Evolutionary conservation across 2,329 filamentous ascomycete species (phyloP).

Genomic region (Aspergillus glaucus): DNA sequence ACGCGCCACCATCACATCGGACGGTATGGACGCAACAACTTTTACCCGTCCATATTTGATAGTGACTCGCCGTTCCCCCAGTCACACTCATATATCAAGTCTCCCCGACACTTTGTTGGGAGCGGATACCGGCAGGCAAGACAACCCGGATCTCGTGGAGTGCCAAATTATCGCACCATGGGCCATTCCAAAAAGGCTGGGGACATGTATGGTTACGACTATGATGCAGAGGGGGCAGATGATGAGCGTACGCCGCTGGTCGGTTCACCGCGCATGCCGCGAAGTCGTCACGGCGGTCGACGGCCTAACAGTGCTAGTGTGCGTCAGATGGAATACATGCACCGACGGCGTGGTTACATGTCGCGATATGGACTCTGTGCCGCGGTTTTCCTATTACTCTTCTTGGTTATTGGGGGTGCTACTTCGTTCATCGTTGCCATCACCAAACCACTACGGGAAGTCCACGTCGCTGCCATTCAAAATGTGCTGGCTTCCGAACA

Average conservation of each 20-base stretch:
- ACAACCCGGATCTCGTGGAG: constrained; percentile 62
- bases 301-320: constrained; percentile 52
- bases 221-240: constrained; percentile 76
- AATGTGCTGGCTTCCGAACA: constrained; percentile 92
- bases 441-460: constrained; percentile 75
- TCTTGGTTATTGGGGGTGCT: constrained; percentile 76
- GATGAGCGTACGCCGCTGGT: constrained; percentile 85
- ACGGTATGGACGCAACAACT: constrained; percentile 65
- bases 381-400: constrained; percentile 71
- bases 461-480: constrained; percentile 71
- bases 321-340: constrained; percentile 67
- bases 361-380: constrained; percentile 80
- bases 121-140: constrained; percentile 57
- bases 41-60: constrained; percentile 66
- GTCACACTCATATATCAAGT: constrained; percentile 59
- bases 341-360: constrained; percentile 59
- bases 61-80: constrained; percentile 65
- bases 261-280: constrained; percentile 53
- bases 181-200: constrained; percentile 50
- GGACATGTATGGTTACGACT: constrained; percentile 65
- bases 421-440: constrained; percentile 87
- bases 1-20: constrained; percentile 77
- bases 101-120: constrained; percentile 47
- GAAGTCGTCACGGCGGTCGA: constrained; percentile 49
- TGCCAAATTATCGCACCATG: constrained; percentile 43